Base-by-base conservation (phyloP, 306 rosid species). In the Prunus padus region DNA sequence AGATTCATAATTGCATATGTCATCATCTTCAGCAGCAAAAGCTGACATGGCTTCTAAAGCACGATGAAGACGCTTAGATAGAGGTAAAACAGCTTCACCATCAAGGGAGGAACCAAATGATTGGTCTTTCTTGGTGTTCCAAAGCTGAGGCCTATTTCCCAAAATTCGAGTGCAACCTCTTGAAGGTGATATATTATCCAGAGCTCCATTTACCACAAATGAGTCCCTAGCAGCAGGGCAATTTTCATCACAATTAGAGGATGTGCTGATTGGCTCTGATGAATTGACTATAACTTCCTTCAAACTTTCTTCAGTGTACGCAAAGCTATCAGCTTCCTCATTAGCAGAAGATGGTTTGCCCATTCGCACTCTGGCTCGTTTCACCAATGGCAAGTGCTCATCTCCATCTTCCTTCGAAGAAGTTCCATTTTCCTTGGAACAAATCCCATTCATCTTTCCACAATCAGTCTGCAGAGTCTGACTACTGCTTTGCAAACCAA, bases 1-100 rank as follows among this genome's bases (percentile, higher is more conserved):
- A 25, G 86, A 81, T 60, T 77, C 84, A 83, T 86, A 82, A 70
- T 40, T 70, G 30, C 82, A 78, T 63, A 76, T 68, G 66, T 82
- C 88, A 73, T 79, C 87, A 79, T 91, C 96, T 76, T 86, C 95
- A 42, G 97, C 97, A 67, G 86, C 96, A 90, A 88, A 87, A 72
- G 97, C 98, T 74, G 97, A 94, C 98, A 92, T 94, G 65, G 98
- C 98, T 88, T 94, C 97, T 65, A 94, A 81, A 82, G 98, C 98
- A 46, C 97, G 98, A 77, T 94, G 97, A 37, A 92, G 97, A 33
- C 97, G 95, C 84, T 94, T 94, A 26, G 98, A 90, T 15, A 97
- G 98, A 33, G 98, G 98, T 72, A 94, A 87, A 84, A 86, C 92
- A 72, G 98, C 93, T 88, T 94, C 98, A 26, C 84, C 91, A 65